phyloP scores from a whole-genome alignment of 768 basidiomycete genomes.

The Clavaria fumosa region DNA sequence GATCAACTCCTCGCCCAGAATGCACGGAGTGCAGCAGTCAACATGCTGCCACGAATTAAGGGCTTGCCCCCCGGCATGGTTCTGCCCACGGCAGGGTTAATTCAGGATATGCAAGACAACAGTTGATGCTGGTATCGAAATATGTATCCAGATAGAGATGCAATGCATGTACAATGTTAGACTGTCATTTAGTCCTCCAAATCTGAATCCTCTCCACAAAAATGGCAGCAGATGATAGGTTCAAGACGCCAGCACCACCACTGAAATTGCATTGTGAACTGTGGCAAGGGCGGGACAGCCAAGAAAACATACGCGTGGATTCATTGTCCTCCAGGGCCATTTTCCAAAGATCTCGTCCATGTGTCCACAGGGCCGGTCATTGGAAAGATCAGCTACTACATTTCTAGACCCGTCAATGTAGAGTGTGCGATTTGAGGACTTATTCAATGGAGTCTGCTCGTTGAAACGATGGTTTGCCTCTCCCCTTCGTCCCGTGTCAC shows the following conservation, averaged over 20 bases:
- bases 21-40: slow-evolving; percentile 56
- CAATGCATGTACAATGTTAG: background rate
- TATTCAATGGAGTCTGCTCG: slow-evolving; percentile 26
- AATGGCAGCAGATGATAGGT: slow-evolving; percentile 47
- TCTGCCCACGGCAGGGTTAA: slow-evolving; percentile 28
- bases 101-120: too few species aligned
- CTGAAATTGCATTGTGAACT: slow-evolving; percentile 23
- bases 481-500: too few species aligned
- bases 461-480: too few species aligned
- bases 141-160: background rate
- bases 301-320: slow-evolving; percentile 38
- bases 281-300: background rate
- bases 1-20: slow-evolving; percentile 87
- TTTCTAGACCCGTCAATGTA: slow-evolving; percentile 12
- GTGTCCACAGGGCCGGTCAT: too few species aligned
- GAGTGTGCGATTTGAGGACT: slow-evolving; percentile 9
- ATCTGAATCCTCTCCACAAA: slow-evolving; percentile 42
- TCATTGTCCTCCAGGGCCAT: slow-evolving; percentile 57
- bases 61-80: slow-evolving; percentile 93
- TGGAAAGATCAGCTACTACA: too few species aligned
- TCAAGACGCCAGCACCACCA: slow-evolving; percentile 80
- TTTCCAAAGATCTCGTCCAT: slow-evolving; percentile 43
- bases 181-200: slow-evolving; percentile 17
- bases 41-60: slow-evolving; percentile 67
- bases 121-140: too few species aligned